These are phyloP conservation scores for Takakia lepidozioides DNA, from an alignment of 225 moss, liverwort and hornwort species.

Conservation along the genomic window DNA sequence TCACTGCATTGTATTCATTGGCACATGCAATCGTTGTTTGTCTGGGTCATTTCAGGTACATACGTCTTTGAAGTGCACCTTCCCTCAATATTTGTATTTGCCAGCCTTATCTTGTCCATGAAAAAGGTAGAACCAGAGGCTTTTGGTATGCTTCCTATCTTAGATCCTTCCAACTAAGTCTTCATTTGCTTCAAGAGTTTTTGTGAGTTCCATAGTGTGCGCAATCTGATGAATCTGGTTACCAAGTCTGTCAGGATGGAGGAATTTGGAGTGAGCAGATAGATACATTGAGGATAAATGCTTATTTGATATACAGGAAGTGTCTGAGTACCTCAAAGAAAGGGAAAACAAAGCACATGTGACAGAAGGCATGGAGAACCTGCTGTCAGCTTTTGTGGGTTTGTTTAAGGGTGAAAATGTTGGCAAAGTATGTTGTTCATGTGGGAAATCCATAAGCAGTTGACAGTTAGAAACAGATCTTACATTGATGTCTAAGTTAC, in stretches of 20 bases:
- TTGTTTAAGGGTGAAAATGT: conserved; percentile 46
- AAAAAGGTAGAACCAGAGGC: conserved; percentile 7
- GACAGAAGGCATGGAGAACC: conserved; percentile 37
- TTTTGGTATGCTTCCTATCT: too few relatives aligned
- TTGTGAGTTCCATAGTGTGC: conserved; percentile 5
- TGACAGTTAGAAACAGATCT: too few relatives aligned
- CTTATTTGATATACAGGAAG: conserved; percentile 24
- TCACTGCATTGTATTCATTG: too few relatives aligned
- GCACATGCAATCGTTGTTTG: too few relatives aligned
- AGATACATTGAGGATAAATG: conserved; percentile 5
- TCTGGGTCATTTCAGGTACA: too few relatives aligned
- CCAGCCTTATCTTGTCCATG: not conserved
- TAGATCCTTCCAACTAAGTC: too few relatives aligned
- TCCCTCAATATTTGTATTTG: too few relatives aligned
- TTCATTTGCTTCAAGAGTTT: too few relatives aligned
- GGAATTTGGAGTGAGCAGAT: conserved; percentile 16
- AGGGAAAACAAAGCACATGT: conserved; percentile 52
- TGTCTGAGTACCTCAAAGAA: conserved; percentile 32
- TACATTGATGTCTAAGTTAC: too few relatives aligned
- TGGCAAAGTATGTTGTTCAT: conserved; percentile 32
- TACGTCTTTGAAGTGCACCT: too few relatives aligned
- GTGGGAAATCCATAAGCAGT: too few relatives aligned
- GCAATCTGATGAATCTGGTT: conserved; percentile 18
- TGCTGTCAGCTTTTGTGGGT: conserved; percentile 39
- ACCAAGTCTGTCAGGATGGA: conserved; percentile 21